phyloP scores from a whole-genome alignment of 2,329 filamentous ascomycete species.

The Chaetomium strumarium region DNA sequence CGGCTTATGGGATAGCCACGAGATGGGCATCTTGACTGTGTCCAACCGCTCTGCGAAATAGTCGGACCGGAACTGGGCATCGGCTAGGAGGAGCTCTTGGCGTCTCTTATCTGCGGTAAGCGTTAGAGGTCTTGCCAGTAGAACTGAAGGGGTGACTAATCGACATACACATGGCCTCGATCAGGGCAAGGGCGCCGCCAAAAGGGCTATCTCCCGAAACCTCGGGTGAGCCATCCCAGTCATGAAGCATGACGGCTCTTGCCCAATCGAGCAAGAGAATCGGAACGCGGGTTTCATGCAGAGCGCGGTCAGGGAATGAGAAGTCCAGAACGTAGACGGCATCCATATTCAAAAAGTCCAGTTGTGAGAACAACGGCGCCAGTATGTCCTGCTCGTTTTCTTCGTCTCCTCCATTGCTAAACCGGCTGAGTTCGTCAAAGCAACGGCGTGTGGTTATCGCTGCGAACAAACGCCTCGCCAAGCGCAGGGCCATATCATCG shows the following conservation, averaged over 20 bases:
- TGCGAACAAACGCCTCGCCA: conserved; percentile 53
- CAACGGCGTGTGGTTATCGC: conserved; percentile 49
- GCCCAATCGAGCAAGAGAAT: conserved; percentile 64
- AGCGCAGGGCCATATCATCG: conserved; percentile 52
- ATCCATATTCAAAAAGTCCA: conserved; percentile 47
- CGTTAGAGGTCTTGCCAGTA: background rate
- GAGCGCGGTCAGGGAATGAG: conserved; percentile 42
- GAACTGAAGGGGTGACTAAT: background rate
- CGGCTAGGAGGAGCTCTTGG: conserved; percentile 57
- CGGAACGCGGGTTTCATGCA: conserved; percentile 53
- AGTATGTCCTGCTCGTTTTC: conserved; percentile 38
- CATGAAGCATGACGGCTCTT: conserved; percentile 65
- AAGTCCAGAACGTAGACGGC: conserved; percentile 43
- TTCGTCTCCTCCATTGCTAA: conserved; percentile 30
- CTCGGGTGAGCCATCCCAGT: conserved; percentile 73
- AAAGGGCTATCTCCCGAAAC: conserved; percentile 65
- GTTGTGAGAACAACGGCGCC: conserved; percentile 44
- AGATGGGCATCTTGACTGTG: conserved; percentile 64
- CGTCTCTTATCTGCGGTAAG: conserved; percentile 51
- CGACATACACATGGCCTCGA: conserved; percentile 64
- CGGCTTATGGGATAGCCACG: conserved; percentile 59
- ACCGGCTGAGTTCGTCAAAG: conserved; percentile 42
- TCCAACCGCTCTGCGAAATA: conserved; percentile 74
- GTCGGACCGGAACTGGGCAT: conserved; percentile 66
- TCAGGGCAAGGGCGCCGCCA: conserved; percentile 69